phyloP scores from a whole-genome alignment of 768 basidiomycete genomes.

The Leccinum ochraceum region DNA sequence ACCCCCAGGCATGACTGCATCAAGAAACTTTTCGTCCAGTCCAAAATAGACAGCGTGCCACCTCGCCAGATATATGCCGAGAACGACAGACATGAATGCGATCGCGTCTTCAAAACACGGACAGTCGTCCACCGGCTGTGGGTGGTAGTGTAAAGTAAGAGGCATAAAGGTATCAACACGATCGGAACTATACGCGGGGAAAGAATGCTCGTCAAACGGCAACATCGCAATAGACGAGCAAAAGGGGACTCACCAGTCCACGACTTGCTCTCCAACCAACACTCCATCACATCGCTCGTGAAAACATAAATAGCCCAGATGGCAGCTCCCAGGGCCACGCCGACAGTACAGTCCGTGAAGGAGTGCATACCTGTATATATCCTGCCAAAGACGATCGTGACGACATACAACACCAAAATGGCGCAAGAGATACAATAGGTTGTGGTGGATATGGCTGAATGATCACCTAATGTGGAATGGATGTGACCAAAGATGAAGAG shows the following conservation, averaged over 20 bases:
- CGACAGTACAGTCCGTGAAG: constrained; percentile 70
- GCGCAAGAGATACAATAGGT: constrained; percentile 44
- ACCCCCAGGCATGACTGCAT: constrained; percentile 56
- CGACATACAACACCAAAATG: constrained; percentile 56
- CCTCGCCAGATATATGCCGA: constrained; percentile 67
- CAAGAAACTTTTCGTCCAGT: constrained; percentile 36
- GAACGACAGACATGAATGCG: constrained; percentile 81
- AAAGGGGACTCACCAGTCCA: constrained; percentile 34
- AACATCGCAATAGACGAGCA: constrained; percentile 20
- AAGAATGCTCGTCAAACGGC: constrained; percentile 11
- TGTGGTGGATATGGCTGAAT: constrained; percentile 44
- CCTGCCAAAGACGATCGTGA: constrained; percentile 77
- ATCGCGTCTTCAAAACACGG: constrained; percentile 99
- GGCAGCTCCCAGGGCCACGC: constrained; percentile 60
- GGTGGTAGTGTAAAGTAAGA: constrained; percentile 84
- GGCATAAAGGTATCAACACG: constrained; percentile 58
- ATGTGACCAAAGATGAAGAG: constrained; percentile 70
- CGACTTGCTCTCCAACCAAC: constrained; percentile 39
- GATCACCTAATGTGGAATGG: constrained; percentile 46
- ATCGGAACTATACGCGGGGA: constrained; percentile 49
- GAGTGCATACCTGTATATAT: constrained; percentile 90
- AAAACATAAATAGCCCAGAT: constrained; percentile 56
- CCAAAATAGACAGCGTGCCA: constrained; percentile 58
- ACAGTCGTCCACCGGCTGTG: constrained; percentile 94
- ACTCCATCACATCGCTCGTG: constrained; percentile 41